Conservation (phyloP, 192 early-diverging fungal species). For the Dimargaris xerosporica region DNA sequence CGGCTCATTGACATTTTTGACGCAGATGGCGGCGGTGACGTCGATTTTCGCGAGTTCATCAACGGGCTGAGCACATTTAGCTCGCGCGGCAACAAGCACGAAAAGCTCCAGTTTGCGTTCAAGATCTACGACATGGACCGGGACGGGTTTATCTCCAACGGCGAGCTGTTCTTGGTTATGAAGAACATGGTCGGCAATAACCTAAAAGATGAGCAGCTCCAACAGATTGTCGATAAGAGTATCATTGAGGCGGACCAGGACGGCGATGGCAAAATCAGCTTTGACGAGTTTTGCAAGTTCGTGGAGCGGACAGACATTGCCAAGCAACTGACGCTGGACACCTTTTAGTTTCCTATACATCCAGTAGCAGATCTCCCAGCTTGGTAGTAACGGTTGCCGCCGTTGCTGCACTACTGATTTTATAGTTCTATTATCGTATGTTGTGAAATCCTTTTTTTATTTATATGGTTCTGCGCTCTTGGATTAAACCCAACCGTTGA, state of each 20-base stretch:
- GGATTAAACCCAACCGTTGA: too few species aligned
- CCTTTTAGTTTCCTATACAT: too few species aligned
- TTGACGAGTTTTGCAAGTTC: slow-evolving; percentile 88
- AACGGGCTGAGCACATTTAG: slow-evolving; percentile 87
- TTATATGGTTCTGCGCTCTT: too few species aligned
- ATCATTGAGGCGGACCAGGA: slow-evolving; percentile 97
- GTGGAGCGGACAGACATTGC: slow-evolving; percentile 95
- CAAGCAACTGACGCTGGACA: slow-evolving; percentile 86
- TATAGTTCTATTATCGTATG: too few species aligned
- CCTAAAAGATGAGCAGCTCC: slow-evolving; percentile 87
- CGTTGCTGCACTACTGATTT: too few species aligned
- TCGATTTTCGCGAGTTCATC: slow-evolving; percentile 99
- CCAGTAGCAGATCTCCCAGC: too few species aligned
- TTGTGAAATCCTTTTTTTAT: too few species aligned
- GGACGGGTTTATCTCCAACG: slow-evolving; percentile 97
- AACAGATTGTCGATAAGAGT: slow-evolving; percentile 99
- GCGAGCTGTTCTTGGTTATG: slow-evolving; percentile 93
- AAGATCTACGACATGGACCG: slow-evolving; percentile 99
- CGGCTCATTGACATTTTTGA: slow-evolving; percentile 96
- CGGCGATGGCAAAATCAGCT: slow-evolving; percentile 88
- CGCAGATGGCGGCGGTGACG: slow-evolving; percentile 93
- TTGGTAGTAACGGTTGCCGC: too few species aligned
- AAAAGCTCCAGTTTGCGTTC: slow-evolving; percentile 93
- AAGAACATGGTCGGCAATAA: slow-evolving; percentile 99
- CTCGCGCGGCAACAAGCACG: slow-evolving; percentile 82